Percentiles rank a stretch among this genome's conserved stretches.
These are phyloP conservation scores for Lachnellula suecica DNA, from an alignment of 2,329 filamentous ascomycete species.

Conservation along the genomic window DNA sequence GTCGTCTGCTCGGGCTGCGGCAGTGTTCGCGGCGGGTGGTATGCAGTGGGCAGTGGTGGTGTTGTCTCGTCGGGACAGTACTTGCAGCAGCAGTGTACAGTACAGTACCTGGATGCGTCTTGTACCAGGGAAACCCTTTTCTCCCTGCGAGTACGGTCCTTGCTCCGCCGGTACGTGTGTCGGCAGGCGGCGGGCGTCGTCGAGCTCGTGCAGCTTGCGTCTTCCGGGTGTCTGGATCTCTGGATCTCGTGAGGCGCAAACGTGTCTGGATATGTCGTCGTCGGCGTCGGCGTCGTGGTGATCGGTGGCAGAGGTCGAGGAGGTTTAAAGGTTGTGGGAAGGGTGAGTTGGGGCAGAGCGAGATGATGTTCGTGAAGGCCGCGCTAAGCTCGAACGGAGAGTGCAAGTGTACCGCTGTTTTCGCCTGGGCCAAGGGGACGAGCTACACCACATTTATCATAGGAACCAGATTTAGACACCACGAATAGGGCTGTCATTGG, in stretches of 20 bases:
- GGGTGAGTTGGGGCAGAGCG: no score
- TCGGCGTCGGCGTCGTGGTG: neutral
- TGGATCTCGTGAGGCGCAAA: neutral
- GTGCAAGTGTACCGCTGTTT: no score
- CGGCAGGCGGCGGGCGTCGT: neutral
- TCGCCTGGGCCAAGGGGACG: no score
- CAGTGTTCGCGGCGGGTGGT: no score
- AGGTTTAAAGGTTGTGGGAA: no score
- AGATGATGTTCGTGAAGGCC: no score
- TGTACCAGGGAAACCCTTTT: neutral
- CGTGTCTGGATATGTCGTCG: neutral
- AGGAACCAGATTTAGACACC: no score
- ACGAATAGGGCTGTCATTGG: no score
- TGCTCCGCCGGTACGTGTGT: neutral
- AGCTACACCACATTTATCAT: no score
- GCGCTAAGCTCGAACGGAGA: no score
- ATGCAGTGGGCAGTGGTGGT: constrained; percentile 11
- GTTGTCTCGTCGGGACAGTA: constrained; percentile 2
- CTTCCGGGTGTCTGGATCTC: neutral
- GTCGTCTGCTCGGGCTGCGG: no score
- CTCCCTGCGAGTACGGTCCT: neutral
- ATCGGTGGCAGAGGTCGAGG: neutral
- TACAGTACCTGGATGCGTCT: neutral
- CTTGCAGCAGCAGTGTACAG: neutral
- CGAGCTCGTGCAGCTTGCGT: neutral